These are phyloP conservation scores for Trichodelitschia bisporula DNA, from an alignment of 495 filamentous ascomycete genomes.

Conservation along the genomic window DNA sequence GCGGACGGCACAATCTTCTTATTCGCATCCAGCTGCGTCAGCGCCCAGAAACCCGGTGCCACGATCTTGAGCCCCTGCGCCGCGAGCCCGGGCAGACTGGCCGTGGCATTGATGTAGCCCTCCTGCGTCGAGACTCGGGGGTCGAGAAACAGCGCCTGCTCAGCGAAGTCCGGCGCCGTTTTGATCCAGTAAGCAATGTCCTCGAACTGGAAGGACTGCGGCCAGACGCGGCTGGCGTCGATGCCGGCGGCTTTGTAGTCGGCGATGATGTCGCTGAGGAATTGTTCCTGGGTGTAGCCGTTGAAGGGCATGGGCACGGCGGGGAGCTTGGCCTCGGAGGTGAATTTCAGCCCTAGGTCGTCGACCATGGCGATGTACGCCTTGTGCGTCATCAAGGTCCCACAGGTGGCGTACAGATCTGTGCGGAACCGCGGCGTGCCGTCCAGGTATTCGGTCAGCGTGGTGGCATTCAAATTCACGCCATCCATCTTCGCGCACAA, in stretches of 20 bases:
- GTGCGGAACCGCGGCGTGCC: constrained; percentile 30
- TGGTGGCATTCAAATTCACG: constrained; percentile 23
- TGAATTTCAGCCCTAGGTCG: constrained; percentile 26
- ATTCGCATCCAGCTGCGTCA: constrained; percentile 11
- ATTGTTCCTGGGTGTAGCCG: constrained; percentile 32
- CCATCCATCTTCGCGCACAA: constrained; percentile 40
- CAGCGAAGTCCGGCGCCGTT: constrained; percentile 27
- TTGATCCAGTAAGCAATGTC: constrained; percentile 37
- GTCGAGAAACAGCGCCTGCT: constrained; percentile 33
- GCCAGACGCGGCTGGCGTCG: constrained; percentile 27
- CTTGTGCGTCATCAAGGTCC: constrained; percentile 24
- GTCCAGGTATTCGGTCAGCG: constrained; percentile 24
- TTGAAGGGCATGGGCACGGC: constrained; percentile 34
- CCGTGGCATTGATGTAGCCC: constrained; percentile 22
- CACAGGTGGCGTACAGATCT: constrained; percentile 31
- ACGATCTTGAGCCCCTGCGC: constrained; percentile 15
- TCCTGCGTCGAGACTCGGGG: constrained; percentile 23
- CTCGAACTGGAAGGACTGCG: constrained; percentile 32
- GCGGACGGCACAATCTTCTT: constrained; percentile 16
- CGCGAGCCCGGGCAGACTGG: constrained; percentile 20
- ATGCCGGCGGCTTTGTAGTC: constrained; percentile 27
- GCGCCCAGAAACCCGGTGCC: constrained; percentile 12
- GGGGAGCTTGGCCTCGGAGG: constrained; percentile 35
- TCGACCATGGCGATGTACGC: constrained; percentile 29
- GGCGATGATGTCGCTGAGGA: constrained; percentile 32